A percentile compares a stretch with the other conserved stretches of the same genome.
Conservation (phyloP, 1,139 yeast genomes). For the Geotrichum cucujoidarum region DNA sequence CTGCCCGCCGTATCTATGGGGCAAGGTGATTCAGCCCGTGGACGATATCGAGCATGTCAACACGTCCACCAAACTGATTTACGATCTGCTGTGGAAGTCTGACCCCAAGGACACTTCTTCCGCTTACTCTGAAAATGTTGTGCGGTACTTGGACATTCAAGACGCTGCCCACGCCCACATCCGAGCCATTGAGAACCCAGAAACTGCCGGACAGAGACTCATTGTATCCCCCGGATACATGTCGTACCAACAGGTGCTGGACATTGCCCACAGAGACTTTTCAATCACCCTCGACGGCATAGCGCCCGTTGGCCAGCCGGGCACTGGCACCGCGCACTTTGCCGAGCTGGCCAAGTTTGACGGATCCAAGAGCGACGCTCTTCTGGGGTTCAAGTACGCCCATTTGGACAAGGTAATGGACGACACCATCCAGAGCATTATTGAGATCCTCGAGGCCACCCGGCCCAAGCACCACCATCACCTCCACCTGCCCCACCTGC, state of each 20-base stretch:
- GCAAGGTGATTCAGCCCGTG: constrained; percentile 37
- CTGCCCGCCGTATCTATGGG: constrained; percentile 45
- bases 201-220: constrained; percentile 6
- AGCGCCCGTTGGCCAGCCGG: constrained; percentile 30
- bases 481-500: not conserved
- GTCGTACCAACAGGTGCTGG: constrained; percentile 35
- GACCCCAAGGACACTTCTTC: constrained; percentile 11
- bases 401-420: constrained; percentile 4
- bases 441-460: not conserved
- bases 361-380: constrained; percentile 3
- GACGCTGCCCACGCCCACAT: constrained; percentile 49
- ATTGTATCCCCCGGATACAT: constrained; percentile 27
- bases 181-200: constrained; percentile 35
- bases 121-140: constrained; percentile 28
- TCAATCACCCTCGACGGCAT: constrained; percentile 39
- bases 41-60: constrained; percentile 25
- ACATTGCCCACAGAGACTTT: constrained; percentile 38
- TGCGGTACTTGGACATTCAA: constrained; percentile 40
- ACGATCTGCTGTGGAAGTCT: constrained; percentile 22
- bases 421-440: constrained; percentile 7
- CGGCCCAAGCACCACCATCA: not conserved
- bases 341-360: not conserved
- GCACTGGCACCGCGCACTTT: constrained; percentile 6
- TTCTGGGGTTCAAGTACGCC: constrained; percentile 10
- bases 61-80: constrained; percentile 24